These are phyloP conservation scores for Calendula officinalis DNA, from an alignment of 129 eudicot genomes.

Conservation along the genomic window DNA sequence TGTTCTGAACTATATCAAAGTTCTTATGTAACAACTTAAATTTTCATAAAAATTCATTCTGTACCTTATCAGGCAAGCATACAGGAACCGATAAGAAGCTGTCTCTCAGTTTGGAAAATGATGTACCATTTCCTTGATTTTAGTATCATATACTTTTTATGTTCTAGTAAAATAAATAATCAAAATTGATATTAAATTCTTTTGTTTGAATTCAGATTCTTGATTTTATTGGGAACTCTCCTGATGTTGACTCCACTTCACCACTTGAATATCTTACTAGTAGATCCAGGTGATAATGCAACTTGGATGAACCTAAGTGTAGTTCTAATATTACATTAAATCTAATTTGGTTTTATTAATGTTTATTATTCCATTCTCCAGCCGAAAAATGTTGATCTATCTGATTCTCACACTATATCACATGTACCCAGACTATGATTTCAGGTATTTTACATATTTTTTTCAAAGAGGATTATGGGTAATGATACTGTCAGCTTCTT, in stretches of 20 bases:
- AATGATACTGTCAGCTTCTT: slow-evolving; percentile 90
- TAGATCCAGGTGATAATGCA: slow-evolving; percentile 64
- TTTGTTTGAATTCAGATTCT: slow-evolving; percentile 62
- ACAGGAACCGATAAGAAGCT: slow-evolving; percentile 79
- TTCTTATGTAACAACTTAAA: slow-evolving; percentile 6
- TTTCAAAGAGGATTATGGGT: slow-evolving; percentile 94
- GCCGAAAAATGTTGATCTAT: slow-evolving; percentile 92
- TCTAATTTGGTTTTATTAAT: slow-evolving; percentile 23
- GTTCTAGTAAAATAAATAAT: neutral
- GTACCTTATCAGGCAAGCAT: slow-evolving; percentile 70
- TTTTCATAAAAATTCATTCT: neutral
- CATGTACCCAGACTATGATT: slow-evolving; percentile 86
- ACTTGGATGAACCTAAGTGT: slow-evolving; percentile 16
- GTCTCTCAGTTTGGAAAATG: slow-evolving; percentile 88
- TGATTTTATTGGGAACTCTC: slow-evolving; percentile 75
- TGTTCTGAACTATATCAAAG: no score
- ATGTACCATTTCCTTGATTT: slow-evolving; percentile 38
- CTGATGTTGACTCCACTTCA: slow-evolving; percentile 65
- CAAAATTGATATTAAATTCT: no score
- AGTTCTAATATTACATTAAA: slow-evolving; percentile 20
- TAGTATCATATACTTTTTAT: neutral
- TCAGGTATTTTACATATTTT: neutral
- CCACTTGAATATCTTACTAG: slow-evolving; percentile 60
- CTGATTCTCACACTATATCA: slow-evolving; percentile 80
- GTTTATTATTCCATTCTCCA: slow-evolving; percentile 38